phyloP scores from a whole-genome alignment of 192 early-diverging fungal genomes.

The Coemansia sp. region DNA sequence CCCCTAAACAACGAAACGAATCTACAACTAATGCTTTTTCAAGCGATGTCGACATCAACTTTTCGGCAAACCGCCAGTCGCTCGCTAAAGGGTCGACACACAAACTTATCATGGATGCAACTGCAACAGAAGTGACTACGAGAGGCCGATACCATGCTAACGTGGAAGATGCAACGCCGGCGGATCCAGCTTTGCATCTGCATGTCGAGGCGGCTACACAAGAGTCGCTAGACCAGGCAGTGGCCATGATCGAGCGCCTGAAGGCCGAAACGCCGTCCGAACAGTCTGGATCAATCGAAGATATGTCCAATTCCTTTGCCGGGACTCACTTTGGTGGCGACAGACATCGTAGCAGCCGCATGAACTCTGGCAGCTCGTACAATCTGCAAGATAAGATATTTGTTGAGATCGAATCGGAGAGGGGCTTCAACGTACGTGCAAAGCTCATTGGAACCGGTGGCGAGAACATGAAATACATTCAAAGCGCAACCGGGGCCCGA shows the following conservation, averaged over 20 bases:
- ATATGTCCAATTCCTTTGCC: constrained; percentile 2
- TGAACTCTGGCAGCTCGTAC: constrained; percentile 4
- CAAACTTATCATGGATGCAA: constrained; percentile 69
- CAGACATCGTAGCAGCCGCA: constrained; percentile 39
- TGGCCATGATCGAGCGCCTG: constrained; percentile 71
- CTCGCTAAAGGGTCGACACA: constrained; percentile 79
- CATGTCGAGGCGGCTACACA: constrained; percentile 69
- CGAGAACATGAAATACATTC: constrained; percentile 84
- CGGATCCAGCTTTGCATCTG: constrained; percentile 77
- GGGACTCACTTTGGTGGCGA: constrained; percentile 7
- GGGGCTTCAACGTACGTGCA: constrained; percentile 78
- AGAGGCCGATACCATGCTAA: constrained; percentile 81
- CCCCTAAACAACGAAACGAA: neutral
- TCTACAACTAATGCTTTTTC: constrained; percentile 31
- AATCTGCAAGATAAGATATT: constrained; percentile 63
- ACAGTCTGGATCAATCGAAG: neutral
- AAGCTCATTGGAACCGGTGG: constrained; percentile 83
- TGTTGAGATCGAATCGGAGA: constrained; percentile 71
- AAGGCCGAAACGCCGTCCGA: constrained; percentile 14
- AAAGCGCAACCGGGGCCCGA: constrained; percentile 70
- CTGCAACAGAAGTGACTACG: constrained; percentile 72
- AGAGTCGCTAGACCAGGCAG: constrained; percentile 67
- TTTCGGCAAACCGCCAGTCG: constrained; percentile 73
- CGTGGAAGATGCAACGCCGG: constrained; percentile 65
- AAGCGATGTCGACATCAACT: constrained; percentile 76